Evolutionary conservation across 2,329 filamentous ascomycete species (phyloP).

Genomic region (Phyllosticta capitalensis): DNA sequence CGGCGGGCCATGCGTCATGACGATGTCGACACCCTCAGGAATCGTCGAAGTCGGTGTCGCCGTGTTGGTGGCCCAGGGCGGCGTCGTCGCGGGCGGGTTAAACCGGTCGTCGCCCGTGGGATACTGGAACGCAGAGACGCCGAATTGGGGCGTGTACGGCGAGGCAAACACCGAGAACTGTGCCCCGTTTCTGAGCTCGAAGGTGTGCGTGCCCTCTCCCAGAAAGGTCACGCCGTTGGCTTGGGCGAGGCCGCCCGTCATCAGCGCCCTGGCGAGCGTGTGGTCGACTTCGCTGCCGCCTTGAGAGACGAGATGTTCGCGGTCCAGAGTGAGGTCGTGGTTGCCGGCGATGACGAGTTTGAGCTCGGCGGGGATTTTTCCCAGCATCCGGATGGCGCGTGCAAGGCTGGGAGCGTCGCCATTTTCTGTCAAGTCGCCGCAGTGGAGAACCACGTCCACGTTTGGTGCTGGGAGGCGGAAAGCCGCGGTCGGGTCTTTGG

Average conservation of each 20-base stretch:
- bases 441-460: conserved; percentile 48
- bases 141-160: conserved; percentile 47
- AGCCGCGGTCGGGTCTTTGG: neutral
- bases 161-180: conserved; percentile 42
- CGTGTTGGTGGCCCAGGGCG: conserved; percentile 14
- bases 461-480: conserved; percentile 35
- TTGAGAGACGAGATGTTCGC: conserved; percentile 32
- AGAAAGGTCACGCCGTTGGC: conserved; percentile 43
- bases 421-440: conserved; percentile 48
- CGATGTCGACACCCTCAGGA: conserved; percentile 42
- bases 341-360: conserved; percentile 56
- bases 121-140: conserved; percentile 48
- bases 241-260: conserved; percentile 10
- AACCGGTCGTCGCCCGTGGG: conserved; percentile 41
- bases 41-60: conserved; percentile 16
- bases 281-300: conserved; percentile 17
- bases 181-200: conserved; percentile 40
- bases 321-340: conserved; percentile 51
- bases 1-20: conserved; percentile 54
- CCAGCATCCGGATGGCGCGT: conserved; percentile 38
- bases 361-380: conserved; percentile 41
- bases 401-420: conserved; percentile 40
- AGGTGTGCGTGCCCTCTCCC: conserved; percentile 42
- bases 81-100: conserved; percentile 30
- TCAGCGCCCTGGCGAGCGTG: conserved; percentile 15